These are phyloP conservation scores for Lachancea dasiensis DNA, from an alignment of 805 yeast species.

Conservation along the genomic window DNA sequence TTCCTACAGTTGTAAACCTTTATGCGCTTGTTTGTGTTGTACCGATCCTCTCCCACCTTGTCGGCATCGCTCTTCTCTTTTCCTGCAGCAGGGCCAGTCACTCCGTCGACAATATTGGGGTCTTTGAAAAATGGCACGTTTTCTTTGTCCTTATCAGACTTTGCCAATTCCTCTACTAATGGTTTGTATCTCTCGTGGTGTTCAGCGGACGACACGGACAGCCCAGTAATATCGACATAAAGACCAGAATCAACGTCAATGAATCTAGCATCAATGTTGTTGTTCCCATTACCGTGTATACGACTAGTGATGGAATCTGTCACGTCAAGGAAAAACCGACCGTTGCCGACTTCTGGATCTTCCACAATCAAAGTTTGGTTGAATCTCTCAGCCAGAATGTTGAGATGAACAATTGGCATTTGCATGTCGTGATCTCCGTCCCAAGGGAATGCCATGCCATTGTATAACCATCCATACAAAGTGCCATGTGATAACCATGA, in stretches of 20 bases:
- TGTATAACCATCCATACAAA: constrained; percentile 58
- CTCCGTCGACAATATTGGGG: constrained; percentile 11
- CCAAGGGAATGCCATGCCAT: constrained; percentile 60
- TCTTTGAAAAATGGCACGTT: constrained; percentile 5
- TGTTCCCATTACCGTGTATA: constrained; percentile 49
- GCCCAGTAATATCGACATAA: constrained; percentile 67
- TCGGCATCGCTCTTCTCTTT: background rate
- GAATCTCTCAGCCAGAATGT: constrained; percentile 37
- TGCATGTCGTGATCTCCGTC: constrained; percentile 63
- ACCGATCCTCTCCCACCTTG: constrained; percentile 35
- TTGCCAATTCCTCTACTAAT: constrained; percentile 6
- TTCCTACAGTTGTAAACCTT: constrained; percentile 51
- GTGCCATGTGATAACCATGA: constrained; percentile 67
- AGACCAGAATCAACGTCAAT: constrained; percentile 66
- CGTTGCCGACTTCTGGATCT: constrained; percentile 46
- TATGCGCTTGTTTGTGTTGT: constrained; percentile 28
- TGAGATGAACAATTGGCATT: constrained; percentile 46
- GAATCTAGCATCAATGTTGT: constrained; percentile 67
- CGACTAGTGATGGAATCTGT: constrained; percentile 50
- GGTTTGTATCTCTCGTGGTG: constrained; percentile 15
- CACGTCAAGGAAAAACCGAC: constrained; percentile 48
- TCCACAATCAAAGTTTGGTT: constrained; percentile 44
- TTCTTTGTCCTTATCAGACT: constrained; percentile 2
- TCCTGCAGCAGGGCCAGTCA: constrained; percentile 4
- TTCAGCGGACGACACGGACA: constrained; percentile 40